These are phyloP conservation scores for Sporothrix dimorphospora DNA, from an alignment of 2,329 filamentous ascomycete species.

Conservation along the genomic window DNA sequence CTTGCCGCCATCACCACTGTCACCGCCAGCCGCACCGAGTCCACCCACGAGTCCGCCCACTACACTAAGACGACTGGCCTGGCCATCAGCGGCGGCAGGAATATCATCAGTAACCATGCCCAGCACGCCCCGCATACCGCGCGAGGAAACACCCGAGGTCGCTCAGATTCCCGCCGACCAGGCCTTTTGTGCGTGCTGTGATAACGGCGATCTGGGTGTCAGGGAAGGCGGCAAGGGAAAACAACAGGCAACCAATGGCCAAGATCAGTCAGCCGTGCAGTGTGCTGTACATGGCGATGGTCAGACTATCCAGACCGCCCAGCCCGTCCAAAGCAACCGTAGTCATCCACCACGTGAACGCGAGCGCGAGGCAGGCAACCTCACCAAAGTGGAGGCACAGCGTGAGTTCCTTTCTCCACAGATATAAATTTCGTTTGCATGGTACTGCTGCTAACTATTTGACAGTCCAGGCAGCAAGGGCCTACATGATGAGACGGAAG, in stretches of 20 bases:
- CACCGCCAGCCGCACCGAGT: neutral
- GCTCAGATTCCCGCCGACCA: neutral
- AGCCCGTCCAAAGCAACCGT: neutral
- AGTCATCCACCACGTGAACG: neutral
- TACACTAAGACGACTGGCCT: neutral
- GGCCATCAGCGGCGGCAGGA: neutral
- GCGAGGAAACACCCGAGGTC: conserved; percentile 1
- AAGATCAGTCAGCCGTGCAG: neutral
- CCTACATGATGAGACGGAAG: conserved; percentile 15
- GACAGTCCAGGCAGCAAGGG: conserved; percentile 22
- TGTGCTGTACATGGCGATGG: conserved; percentile 1
- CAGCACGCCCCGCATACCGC: neutral
- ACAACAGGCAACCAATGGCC: neutral
- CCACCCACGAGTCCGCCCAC: neutral
- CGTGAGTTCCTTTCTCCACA: neutral
- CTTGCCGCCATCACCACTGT: neutral
- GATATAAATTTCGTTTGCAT: neutral
- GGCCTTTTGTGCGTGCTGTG: conserved; percentile 11
- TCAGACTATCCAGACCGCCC: neutral
- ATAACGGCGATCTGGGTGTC: neutral
- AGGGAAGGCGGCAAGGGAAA: neutral
- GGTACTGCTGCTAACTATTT: neutral
- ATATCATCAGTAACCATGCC: neutral
- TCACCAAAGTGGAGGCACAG: conserved; percentile 24
- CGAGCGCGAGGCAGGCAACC: neutral